Evolutionary conservation across 306 rosid species (phyloP).

Genomic region (Dalbergia oliveri): DNA sequence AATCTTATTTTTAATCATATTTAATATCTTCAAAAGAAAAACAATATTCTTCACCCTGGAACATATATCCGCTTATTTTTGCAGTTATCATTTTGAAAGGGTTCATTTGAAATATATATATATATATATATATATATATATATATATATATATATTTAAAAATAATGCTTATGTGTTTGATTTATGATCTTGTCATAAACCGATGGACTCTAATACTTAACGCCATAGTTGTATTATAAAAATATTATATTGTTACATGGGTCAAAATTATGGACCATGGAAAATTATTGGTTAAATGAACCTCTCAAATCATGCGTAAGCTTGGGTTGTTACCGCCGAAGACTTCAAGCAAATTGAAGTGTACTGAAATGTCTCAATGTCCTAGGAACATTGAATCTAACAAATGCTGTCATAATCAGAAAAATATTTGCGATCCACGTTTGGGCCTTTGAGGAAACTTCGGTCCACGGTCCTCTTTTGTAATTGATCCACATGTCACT

Average conservation of each 20-base stretch:
- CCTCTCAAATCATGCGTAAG: not conserved
- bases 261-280: slow-evolving; percentile 19
- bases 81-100: not conserved
- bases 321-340: not conserved
- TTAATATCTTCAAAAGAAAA: not conserved
- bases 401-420: slow-evolving; percentile 15
- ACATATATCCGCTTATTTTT: not conserved
- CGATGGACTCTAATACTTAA: not conserved
- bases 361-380: not conserved
- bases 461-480: not conserved
- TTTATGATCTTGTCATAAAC: not conserved
- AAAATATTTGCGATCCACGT: slow-evolving; percentile 1
- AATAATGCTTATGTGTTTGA: not conserved
- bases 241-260: not conserved
- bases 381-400: slow-evolving; percentile 41
- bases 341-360: slow-evolving; percentile 11
- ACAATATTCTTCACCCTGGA: not conserved
- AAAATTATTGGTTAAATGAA: slow-evolving; percentile 24
- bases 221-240: not conserved
- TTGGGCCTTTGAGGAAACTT: not conserved
- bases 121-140: not conserved
- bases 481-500: slow-evolving; percentile 1
- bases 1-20: not conserved
- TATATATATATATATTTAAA: not conserved
- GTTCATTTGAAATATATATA: not conserved